Evolutionary conservation across 1,284 basidiomycete genomes (phyloP).

Genomic region (Sporisorium reilianum): DNA sequence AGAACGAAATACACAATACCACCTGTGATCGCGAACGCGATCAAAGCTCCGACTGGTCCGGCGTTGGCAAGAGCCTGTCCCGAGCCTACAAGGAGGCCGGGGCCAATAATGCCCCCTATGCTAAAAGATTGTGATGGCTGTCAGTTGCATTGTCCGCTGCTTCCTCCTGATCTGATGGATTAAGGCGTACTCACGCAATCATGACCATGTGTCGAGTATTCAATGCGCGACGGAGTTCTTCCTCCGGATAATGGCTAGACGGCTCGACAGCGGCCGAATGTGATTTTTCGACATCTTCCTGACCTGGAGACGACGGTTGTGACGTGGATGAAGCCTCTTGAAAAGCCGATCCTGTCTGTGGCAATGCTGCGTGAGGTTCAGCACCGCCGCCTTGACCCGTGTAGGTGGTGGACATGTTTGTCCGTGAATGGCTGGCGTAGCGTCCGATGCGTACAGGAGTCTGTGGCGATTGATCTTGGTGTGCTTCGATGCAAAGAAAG

Average conservation of each 20-base stretch:
- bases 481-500: too few relatives aligned
- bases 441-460: too few relatives aligned
- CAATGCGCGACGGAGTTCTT: conserved; percentile 51
- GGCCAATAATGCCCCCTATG: conserved; percentile 62
- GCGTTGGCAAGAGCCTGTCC: conserved; percentile 49
- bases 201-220: conserved; percentile 57
- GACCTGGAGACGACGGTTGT: conserved; percentile 19
- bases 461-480: too few relatives aligned
- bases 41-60: conserved; percentile 50
- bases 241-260: conserved; percentile 8
- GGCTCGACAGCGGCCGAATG: background rate
- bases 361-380: conserved; percentile 8
- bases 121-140: background rate
- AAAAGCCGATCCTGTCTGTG: conserved; percentile 16
- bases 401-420: conserved; percentile 15
- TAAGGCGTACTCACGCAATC: conserved; percentile 30
- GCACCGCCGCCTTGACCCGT: conserved; percentile 7
- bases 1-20: conserved; percentile 53
- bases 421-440: too few relatives aligned
- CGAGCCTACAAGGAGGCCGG: conserved; percentile 55
- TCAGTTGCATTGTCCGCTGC: too few relatives aligned
- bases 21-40: conserved; percentile 54
- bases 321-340: conserved; percentile 9
- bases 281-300: conserved; percentile 30
- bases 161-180: too few relatives aligned